These are phyloP conservation scores for Sarcomyxa edulis DNA, from an alignment of 768 basidiomycete genomes.

Conservation along the genomic window DNA sequence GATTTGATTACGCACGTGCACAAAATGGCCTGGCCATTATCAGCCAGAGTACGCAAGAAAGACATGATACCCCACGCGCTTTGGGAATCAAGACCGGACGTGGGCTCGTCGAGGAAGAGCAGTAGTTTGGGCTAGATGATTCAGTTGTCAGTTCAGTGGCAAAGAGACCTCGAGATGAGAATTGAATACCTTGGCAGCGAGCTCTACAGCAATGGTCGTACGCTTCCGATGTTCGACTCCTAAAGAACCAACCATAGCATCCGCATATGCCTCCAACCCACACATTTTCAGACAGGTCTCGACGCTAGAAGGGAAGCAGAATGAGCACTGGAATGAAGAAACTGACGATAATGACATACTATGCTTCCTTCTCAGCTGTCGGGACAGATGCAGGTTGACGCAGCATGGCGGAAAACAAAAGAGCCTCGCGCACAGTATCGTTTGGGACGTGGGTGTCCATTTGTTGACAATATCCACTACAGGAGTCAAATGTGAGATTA, in stretches of 20 bases:
- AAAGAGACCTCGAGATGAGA: neutral
- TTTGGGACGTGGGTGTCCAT: slow-evolving; percentile 75
- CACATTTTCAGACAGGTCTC: slow-evolving; percentile 53
- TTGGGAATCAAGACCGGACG: slow-evolving; percentile 85
- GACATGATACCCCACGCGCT: slow-evolving; percentile 78
- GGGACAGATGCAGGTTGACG: slow-evolving; percentile 68
- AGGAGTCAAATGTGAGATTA: slow-evolving; percentile 1
- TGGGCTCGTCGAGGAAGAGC: slow-evolving; percentile 86
- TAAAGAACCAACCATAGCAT: slow-evolving; percentile 64
- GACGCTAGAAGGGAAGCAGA: slow-evolving; percentile 21
- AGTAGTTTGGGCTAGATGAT: slow-evolving; percentile 58
- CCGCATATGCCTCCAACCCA: slow-evolving; percentile 58
- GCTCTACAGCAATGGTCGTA: slow-evolving; percentile 82
- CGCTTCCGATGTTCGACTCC: slow-evolving; percentile 74
- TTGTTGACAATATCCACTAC: slow-evolving; percentile 38
- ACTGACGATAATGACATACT: slow-evolving; percentile 41
- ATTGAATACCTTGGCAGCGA: slow-evolving; percentile 71
- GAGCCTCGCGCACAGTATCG: slow-evolving; percentile 75
- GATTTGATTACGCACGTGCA: slow-evolving; percentile 60
- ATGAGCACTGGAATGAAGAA: slow-evolving; percentile 1
- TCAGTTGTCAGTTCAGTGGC: too few relatives aligned
- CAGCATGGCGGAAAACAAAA: slow-evolving; percentile 73
- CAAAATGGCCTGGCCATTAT: slow-evolving; percentile 80
- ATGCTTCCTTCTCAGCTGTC: slow-evolving; percentile 69
- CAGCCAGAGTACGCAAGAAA: slow-evolving; percentile 71